Evolutionary conservation across 805 yeast genomes (phyloP), one percentile per base, ranked within the genome.

Genomic region (Saccharomycopsis olivae): DNA sequence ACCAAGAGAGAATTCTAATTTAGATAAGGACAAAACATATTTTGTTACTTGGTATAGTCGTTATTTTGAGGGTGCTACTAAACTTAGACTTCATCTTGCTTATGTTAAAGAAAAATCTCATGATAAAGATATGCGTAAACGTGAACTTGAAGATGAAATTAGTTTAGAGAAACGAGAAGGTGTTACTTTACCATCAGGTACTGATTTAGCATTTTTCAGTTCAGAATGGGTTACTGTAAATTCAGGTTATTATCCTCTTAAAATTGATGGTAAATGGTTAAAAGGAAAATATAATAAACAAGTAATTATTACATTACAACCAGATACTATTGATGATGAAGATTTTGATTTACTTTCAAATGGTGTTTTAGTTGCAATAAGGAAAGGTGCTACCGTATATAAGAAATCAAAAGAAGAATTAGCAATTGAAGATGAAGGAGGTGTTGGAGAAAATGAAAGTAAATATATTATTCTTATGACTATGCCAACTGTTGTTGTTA

Each of bases 1-100:
- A 16, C 96, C 95, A 10, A 65, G 62, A 25, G 88, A 81, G 51
- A 69, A 75, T 43, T 51, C 66, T 10, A 66, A 62, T 29, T 64
- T 82, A 60, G 68, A 70, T 47, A 57, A 71, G 43, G 94, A 70
- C 24, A 60, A 68, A 40, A 72, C 83, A 1, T 81, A 83, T 51
- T 86, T 87, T 52, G 58, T 83, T 38, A 77, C 89, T 8, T 86
- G 96, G 96, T 86, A 65, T 59, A 68, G 89, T 2, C 66, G 69
- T 36, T 78, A 62, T 55, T 86, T 84, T 51, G 65, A 69, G 35
- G 69, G 62, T 2, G 81, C 73, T 18, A 62, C 71, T 35, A 70
- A 73, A 20, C 87, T 83, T 8, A 72, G 72, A 50, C 49, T 84
- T 25, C 92, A 82, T 55, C 64, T 78, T 44, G 75, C 81, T 2